Evolutionary conservation across 345 rosid species (phyloP).

Genomic region (Arabidopsis arenosa): DNA sequence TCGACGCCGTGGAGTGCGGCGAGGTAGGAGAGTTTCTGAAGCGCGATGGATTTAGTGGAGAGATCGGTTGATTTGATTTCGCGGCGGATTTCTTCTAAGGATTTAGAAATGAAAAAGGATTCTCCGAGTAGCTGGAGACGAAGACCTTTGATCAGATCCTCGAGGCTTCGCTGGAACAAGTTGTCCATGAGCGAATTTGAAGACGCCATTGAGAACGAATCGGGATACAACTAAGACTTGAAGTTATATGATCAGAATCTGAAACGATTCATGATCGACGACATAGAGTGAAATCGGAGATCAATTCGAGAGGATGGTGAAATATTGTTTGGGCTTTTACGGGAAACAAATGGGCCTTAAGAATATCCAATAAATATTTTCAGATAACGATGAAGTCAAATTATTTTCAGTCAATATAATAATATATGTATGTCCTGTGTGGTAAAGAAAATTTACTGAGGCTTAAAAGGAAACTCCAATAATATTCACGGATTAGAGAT

Average conservation of each 20-base stretch:
- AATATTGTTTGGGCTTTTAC: not conserved
- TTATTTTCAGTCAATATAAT: too few relatives aligned
- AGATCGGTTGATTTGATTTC: constrained; percentile 86
- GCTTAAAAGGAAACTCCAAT: too few relatives aligned
- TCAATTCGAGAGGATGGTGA: constrained; percentile 31
- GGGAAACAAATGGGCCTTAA: constrained; percentile 6
- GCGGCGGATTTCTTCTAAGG: constrained; percentile 82
- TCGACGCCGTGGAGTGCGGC: constrained; percentile 71
- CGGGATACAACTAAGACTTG: not conserved
- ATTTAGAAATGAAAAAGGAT: constrained; percentile 66
- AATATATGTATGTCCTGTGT: too few relatives aligned
- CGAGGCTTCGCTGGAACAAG: constrained; percentile 87
- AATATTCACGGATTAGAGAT: too few relatives aligned
- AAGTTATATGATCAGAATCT: constrained; percentile 1
- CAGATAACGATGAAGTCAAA: too few relatives aligned
- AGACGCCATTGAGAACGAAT: constrained; percentile 53
- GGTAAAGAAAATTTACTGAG: too few relatives aligned
- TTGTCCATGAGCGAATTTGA: constrained; percentile 78
- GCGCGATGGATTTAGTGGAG: constrained; percentile 83
- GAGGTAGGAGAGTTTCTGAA: constrained; percentile 86
- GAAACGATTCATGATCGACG: constrained; percentile 15
- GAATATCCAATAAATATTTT: too few relatives aligned
- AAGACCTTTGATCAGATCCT: constrained; percentile 81
- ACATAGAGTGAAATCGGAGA: constrained; percentile 22
- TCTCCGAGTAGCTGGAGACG: constrained; percentile 69